Percentiles rank a stretch among this genome's conserved stretches.
Conservation (phyloP, 140 eudicot genomes). For the Cichorium intybus region DNA sequence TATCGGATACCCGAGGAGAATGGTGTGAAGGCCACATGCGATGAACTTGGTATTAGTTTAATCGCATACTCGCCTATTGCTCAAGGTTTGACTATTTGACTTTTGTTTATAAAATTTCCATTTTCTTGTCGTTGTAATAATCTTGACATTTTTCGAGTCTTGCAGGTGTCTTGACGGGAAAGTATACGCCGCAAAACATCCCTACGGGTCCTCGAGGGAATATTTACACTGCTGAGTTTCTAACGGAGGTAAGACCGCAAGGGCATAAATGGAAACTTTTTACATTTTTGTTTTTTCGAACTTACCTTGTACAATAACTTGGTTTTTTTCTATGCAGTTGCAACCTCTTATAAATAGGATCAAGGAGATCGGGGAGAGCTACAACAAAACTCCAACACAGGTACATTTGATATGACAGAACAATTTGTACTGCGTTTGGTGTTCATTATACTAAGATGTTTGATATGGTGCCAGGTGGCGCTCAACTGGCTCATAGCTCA, state of each 20-base stretch:
- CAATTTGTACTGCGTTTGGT: neutral
- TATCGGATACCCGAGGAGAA: conserved; percentile 94
- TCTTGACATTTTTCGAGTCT: conserved; percentile 9
- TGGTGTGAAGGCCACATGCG: conserved; percentile 94
- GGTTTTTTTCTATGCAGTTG: conserved; percentile 55
- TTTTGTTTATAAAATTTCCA: neutral
- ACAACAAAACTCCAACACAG: conserved; percentile 89
- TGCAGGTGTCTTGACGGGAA: conserved; percentile 86
- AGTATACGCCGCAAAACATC: conserved; percentile 83
- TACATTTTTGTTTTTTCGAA: neutral
- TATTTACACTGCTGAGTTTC: conserved; percentile 84
- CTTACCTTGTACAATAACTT: conserved; percentile 4
- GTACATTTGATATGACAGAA: conserved; percentile 26
- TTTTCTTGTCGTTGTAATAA: too few species aligned
- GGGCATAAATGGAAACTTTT: neutral
- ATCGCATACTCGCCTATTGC: conserved; percentile 96
- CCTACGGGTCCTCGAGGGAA: conserved; percentile 97
- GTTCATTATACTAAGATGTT: neutral
- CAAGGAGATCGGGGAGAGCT: conserved; percentile 85
- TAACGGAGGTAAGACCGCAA: conserved; percentile 53
- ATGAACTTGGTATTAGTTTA: conserved; percentile 85
- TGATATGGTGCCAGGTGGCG: conserved; percentile 67
- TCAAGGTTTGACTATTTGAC: conserved; percentile 54
- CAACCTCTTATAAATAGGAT: conserved; percentile 86
- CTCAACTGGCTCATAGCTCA: conserved; percentile 97